Conservation (phyloP, 768 basidiomycete species). For the Suillus subluteus region DNA sequence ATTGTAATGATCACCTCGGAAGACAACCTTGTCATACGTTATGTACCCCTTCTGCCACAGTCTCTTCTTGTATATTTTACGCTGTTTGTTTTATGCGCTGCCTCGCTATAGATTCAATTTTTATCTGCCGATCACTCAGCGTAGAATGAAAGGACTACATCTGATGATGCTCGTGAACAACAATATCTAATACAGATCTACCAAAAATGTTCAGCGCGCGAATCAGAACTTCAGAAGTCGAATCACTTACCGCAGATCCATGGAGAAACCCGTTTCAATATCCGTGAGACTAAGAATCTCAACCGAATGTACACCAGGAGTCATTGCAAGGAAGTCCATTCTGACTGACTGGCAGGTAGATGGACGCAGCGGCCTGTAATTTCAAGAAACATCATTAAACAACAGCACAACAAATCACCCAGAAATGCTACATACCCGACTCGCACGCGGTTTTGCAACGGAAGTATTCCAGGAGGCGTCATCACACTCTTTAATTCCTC, state of each 20-base stretch:
- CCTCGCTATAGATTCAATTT: background rate
- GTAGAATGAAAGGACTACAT: conserved; percentile 1
- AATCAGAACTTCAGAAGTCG: background rate
- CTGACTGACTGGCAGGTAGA: conserved; percentile 84
- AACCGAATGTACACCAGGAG: conserved; percentile 79
- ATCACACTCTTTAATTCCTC: conserved; percentile 34
- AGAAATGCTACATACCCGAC: conserved; percentile 62
- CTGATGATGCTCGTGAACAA: conserved; percentile 61
- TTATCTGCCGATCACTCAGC: background rate
- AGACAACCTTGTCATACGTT: background rate
- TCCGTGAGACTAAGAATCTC: conserved; percentile 75
- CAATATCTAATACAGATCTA: conserved; percentile 77
- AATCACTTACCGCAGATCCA: conserved; percentile 67
- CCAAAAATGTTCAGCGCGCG: conserved; percentile 8
- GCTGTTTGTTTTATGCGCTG: background rate
- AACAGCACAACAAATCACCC: conserved; percentile 7
- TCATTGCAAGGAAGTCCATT: conserved; percentile 83
- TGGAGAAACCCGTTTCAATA: conserved; percentile 68
- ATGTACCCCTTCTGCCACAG: background rate
- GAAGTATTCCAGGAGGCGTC: conserved; percentile 63
- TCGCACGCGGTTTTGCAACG: conserved; percentile 76
- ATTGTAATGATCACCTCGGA: background rate
- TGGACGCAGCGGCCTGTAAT: conserved; percentile 70
- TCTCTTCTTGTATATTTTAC: conserved; percentile 6
- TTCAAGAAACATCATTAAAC: conserved; percentile 8